Evolutionary conservation across 148 eudicot genomes (phyloP).

Genomic region (Euryodendron excelsum): DNA sequence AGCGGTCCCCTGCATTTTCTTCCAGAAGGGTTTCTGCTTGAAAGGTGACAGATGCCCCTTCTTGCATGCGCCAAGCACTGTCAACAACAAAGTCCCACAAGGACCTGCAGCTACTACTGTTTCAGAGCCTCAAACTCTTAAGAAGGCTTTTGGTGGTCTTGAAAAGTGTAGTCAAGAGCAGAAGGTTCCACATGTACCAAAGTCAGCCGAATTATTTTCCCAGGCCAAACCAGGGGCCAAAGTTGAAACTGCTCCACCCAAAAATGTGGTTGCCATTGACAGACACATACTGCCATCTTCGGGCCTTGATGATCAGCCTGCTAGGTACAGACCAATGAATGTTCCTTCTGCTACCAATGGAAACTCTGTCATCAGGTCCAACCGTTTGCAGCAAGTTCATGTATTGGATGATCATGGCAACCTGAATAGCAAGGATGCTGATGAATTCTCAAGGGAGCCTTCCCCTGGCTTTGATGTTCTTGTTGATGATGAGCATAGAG

Average conservation of each 20-base stretch:
- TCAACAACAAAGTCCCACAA: slow-evolving; percentile 45
- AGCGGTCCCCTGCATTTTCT: slow-evolving; percentile 77
- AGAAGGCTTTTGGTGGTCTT: slow-evolving; percentile 47
- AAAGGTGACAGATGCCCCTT: slow-evolving; percentile 79
- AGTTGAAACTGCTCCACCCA: slow-evolving; percentile 24
- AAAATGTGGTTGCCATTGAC: slow-evolving; percentile 26
- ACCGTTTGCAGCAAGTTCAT: slow-evolving; percentile 35
- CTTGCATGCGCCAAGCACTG: slow-evolving; percentile 47
- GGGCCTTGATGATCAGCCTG: slow-evolving; percentile 32
- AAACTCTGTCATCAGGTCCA: slow-evolving; percentile 35
- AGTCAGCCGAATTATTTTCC: slow-evolving; percentile 29
- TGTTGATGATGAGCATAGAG: slow-evolving; percentile 72
- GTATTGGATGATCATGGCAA: slow-evolving; percentile 39
- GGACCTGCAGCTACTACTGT: slow-evolving; percentile 29
- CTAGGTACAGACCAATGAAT: slow-evolving; percentile 31
- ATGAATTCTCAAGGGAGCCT: slow-evolving; percentile 72
- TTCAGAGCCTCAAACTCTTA: slow-evolving; percentile 40
- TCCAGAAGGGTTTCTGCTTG: slow-evolving; percentile 74
- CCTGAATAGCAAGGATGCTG: slow-evolving; percentile 57
- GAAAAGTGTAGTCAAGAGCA: slow-evolving; percentile 55
- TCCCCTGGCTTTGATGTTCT: slow-evolving; percentile 99
- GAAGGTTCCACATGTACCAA: slow-evolving; percentile 30
- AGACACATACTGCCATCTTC: slow-evolving; percentile 28
- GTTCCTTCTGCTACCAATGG: slow-evolving; percentile 41
- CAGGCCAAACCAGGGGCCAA: slow-evolving; percentile 29